Evolutionary conservation across 2,329 filamentous ascomycete genomes (phyloP).

Genomic region (Exophiala sp.): DNA sequence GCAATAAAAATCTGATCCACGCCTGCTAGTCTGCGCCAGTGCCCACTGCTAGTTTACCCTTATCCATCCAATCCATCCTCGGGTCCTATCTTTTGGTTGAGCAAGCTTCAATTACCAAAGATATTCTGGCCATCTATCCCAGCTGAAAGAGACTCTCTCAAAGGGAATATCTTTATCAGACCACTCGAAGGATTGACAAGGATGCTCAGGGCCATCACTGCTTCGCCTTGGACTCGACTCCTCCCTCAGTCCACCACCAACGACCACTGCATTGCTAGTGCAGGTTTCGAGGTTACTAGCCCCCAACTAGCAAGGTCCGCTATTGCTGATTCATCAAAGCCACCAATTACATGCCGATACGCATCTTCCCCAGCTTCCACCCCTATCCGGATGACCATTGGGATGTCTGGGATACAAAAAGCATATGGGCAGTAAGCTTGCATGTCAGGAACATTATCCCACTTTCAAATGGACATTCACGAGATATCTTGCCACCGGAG

Average conservation of each 20-base stretch:
- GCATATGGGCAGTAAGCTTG: not conserved
- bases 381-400: conserved; percentile 1
- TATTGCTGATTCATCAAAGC: conserved; percentile 18
- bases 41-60: conserved; percentile 1
- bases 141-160: too few species aligned
- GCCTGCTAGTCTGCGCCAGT: conserved; percentile 1
- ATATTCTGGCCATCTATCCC: not conserved
- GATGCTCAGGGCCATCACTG: not conserved
- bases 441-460: not conserved
- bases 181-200: too few species aligned
- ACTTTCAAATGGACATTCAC: too few species aligned
- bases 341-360: conserved; percentile 3
- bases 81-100: too few species aligned
- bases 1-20: not conserved
- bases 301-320: conserved; percentile 13
- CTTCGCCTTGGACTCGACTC: not conserved
- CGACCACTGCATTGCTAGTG: conserved; percentile 4
- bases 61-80: not conserved
- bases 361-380: conserved; percentile 12
- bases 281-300: conserved; percentile 4
- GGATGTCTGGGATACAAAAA: conserved; percentile 1
- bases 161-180: too few species aligned
- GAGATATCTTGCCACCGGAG: too few species aligned
- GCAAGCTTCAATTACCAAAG: not conserved
- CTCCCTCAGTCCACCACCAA: not conserved